A percentile compares a stretch with the other conserved stretches of the same genome.
Evolutionary conservation across 805 yeast species (phyloP).

Genomic region (Pichia eremophila): DNA sequence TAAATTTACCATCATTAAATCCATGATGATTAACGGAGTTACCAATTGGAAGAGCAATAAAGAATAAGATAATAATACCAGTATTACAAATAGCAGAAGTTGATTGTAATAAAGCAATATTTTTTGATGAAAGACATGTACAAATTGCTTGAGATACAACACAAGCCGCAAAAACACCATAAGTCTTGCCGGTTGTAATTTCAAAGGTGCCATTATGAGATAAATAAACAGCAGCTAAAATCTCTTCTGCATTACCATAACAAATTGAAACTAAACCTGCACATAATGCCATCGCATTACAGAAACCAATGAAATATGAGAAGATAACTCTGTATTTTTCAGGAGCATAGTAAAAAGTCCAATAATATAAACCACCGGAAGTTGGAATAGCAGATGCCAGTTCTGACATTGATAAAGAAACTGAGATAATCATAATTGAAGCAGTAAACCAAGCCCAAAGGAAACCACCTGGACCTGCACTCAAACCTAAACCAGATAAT

Average conservation of each 20-base stretch:
- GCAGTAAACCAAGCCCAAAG: conserved; percentile 69
- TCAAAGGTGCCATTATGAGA: conserved; percentile 44
- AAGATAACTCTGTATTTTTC: conserved; percentile 39
- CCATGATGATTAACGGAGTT: conserved; percentile 27
- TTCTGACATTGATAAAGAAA: conserved; percentile 59
- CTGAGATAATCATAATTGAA: conserved; percentile 41
- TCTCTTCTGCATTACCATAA: conserved; percentile 57
- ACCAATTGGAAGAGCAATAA: conserved; percentile 61
- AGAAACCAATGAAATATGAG: conserved; percentile 56
- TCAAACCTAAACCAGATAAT: conserved; percentile 39
- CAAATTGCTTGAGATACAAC: conserved; percentile 41
- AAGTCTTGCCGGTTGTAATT: conserved; percentile 43
- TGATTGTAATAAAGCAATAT: conserved; percentile 51
- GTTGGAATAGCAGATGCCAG: conserved; percentile 65
- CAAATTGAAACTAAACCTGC: conserved; percentile 61
- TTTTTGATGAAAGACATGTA: conserved; percentile 48
- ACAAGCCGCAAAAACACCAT: conserved; percentile 61
- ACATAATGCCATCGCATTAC: conserved; percentile 57
- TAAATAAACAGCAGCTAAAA: conserved; percentile 47
- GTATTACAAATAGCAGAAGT: conserved; percentile 48
- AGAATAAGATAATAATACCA: conserved; percentile 40
- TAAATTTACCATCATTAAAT: conserved; percentile 42
- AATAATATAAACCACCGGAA: conserved; percentile 64
- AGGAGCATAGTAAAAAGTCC: conserved; percentile 64
- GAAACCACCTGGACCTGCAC: conserved; percentile 55